Evolutionary conservation across 139 green algal genomes (phyloP).

Genomic region (Picochlorum sp.): DNA sequence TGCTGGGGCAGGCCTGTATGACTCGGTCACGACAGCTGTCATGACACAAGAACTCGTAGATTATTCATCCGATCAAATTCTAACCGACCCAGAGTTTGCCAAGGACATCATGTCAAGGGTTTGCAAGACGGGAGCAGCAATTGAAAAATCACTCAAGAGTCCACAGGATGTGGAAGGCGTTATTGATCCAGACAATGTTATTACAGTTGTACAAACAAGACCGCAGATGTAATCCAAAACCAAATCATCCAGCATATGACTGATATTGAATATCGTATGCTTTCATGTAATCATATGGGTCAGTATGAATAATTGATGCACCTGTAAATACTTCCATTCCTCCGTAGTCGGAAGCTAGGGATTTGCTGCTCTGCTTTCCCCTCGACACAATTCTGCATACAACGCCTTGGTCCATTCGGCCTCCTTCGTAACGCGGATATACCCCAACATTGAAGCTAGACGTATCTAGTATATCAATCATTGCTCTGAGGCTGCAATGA

Average conservation of each 20-base stretch:
- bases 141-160: conserved; percentile 29
- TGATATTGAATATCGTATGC: conserved; percentile 7
- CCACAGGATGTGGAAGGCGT: conserved; percentile 93
- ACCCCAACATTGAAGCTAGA: conserved; percentile 57
- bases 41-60: conserved; percentile 52
- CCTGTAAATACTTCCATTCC: conserved; percentile 71
- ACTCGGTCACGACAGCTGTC: conserved; percentile 88
- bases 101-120: conserved; percentile 45
- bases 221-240: conserved; percentile 68
- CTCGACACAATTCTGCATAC: conserved; percentile 55
- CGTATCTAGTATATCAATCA: conserved; percentile 65
- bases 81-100: conserved; percentile 61
- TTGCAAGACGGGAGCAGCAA: conserved; percentile 31
- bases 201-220: conserved; percentile 94
- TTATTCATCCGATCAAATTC: conserved; percentile 71
- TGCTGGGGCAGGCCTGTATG: conserved; percentile 84
- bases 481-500: conserved; percentile 39
- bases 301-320: conserved; percentile 72
- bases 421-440: background rate
- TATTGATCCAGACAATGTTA: conserved; percentile 66
- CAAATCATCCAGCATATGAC: background rate
- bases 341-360: conserved; percentile 62
- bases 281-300: conserved; percentile 41
- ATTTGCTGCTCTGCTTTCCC: conserved; percentile 36
- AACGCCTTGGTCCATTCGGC: conserved; percentile 18